Percentiles rank a stretch among this genome's conserved stretches.
These are phyloP conservation scores for Suillus americanus DNA, from an alignment of 768 basidiomycete genomes.

Conservation along the genomic window DNA sequence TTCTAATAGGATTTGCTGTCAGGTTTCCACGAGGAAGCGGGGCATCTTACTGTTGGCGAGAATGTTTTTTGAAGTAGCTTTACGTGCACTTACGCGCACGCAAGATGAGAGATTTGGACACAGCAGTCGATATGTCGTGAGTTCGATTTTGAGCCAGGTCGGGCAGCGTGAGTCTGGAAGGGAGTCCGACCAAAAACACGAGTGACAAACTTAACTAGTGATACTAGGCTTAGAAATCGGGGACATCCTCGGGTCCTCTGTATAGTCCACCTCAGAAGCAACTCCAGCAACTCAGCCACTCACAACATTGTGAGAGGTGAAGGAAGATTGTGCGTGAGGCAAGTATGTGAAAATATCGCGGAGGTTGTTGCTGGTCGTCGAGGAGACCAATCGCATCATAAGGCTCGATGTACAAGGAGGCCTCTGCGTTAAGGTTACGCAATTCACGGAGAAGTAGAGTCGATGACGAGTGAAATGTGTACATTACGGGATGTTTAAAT, in stretches of 20 bases:
- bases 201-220: too few species aligned
- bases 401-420: constrained; percentile 52
- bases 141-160: constrained; percentile 69
- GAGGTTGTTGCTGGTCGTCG: constrained; percentile 19
- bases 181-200: too few species aligned
- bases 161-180: constrained; percentile 26
- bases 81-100: too few species aligned
- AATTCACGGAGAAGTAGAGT: neutral
- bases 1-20: constrained; percentile 63
- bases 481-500: neutral
- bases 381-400: constrained; percentile 76
- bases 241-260: too few species aligned
- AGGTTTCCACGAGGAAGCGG: neutral
- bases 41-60: too few species aligned
- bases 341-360: constrained; percentile 68
- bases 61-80: too few species aligned
- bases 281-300: too few species aligned
- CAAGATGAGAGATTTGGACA: too few species aligned
- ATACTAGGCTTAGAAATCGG: too few species aligned
- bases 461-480: neutral
- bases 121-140: constrained; percentile 56
- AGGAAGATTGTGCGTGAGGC: constrained; percentile 65
- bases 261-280: too few species aligned
- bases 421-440: constrained; percentile 47
- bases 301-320: too few species aligned